phyloP scores from a whole-genome alignment of 2,329 filamentous ascomycete species.

The Calonectria naviculata region DNA sequence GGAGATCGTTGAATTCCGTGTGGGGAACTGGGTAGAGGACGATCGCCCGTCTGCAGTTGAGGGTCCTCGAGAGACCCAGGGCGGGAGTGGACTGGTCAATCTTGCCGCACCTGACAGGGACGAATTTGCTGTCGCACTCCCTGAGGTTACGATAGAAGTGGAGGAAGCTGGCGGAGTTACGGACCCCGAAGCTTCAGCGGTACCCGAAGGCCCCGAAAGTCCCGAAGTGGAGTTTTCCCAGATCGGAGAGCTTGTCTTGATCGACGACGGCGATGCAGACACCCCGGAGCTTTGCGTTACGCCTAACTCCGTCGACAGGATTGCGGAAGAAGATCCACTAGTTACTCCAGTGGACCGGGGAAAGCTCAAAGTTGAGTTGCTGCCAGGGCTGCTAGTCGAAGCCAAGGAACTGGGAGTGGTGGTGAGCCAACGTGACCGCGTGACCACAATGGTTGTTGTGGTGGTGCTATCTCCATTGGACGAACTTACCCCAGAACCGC shows the following conservation, averaged over 20 bases:
- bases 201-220: constrained; percentile 17
- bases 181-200: constrained; percentile 14
- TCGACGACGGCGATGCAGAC: constrained; percentile 27
- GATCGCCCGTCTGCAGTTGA: constrained; percentile 19
- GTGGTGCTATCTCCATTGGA: constrained; percentile 19
- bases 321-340: constrained; percentile 13
- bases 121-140: constrained; percentile 5
- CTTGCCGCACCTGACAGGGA: neutral
- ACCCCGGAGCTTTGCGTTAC: constrained; percentile 21
- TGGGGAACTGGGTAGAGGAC: constrained; percentile 16
- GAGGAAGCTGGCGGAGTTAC: constrained; percentile 7
- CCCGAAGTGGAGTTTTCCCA: constrained; percentile 32
- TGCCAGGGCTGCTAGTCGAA: constrained; percentile 6
- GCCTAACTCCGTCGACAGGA: constrained; percentile 15
- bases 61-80: constrained; percentile 18
- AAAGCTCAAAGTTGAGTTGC: constrained; percentile 29
- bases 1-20: constrained; percentile 30
- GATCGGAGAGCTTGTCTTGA: constrained; percentile 14
- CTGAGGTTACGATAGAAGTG: neutral
- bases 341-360: constrained; percentile 18
- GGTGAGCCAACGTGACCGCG: constrained; percentile 20
- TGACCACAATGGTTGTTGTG: constrained; percentile 22
- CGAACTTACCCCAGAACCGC: constrained; percentile 6
- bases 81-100: neutral
- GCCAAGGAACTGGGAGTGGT: constrained; percentile 1